phyloP scores from a whole-genome alignment of 495 filamentous ascomycete species.

The Chaetomium cochliodes region DNA sequence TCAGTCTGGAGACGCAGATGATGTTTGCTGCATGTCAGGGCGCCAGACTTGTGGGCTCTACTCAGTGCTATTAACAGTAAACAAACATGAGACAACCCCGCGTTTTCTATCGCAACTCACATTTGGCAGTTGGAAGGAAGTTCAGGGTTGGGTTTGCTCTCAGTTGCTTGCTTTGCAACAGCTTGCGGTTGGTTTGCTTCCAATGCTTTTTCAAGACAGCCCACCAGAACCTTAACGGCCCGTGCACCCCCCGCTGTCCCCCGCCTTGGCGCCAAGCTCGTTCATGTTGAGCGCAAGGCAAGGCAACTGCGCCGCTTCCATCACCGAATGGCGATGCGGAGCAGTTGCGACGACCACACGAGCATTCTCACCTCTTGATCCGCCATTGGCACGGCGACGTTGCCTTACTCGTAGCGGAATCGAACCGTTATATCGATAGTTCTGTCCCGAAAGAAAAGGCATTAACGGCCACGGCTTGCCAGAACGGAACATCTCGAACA shows the following conservation, averaged over 20 bases:
- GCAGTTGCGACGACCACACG: conserved; percentile 7
- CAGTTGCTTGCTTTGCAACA: too few species aligned
- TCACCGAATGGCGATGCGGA: conserved; percentile 10
- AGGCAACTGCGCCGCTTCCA: conserved; percentile 17
- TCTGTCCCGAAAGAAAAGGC: too few species aligned
- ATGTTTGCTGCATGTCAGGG: conserved; percentile 19
- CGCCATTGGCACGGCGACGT: background rate
- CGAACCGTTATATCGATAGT: too few species aligned
- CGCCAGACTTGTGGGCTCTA: conserved; percentile 1
- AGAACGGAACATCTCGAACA: background rate
- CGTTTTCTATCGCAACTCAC: conserved; percentile 3
- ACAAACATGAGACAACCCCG: conserved; percentile 9
- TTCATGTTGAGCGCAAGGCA: background rate
- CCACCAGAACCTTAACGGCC: too few species aligned
- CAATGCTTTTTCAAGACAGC: conserved; percentile 4
- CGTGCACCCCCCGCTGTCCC: conserved; percentile 11
- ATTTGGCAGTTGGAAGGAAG: background rate
- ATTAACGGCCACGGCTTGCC: too few species aligned
- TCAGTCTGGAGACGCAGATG: conserved; percentile 19
- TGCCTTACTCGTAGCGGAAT: background rate
- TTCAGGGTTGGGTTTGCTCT: background rate
- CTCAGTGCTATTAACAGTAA: background rate
- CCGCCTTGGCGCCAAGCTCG: conserved; percentile 19
- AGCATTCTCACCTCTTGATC: background rate
- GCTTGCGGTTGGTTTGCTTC: too few species aligned